Percentiles rank a stretch among this genome's conserved stretches.
Conservation (phyloP, 1,284 basidiomycete species). For the Chiua sp. region DNA sequence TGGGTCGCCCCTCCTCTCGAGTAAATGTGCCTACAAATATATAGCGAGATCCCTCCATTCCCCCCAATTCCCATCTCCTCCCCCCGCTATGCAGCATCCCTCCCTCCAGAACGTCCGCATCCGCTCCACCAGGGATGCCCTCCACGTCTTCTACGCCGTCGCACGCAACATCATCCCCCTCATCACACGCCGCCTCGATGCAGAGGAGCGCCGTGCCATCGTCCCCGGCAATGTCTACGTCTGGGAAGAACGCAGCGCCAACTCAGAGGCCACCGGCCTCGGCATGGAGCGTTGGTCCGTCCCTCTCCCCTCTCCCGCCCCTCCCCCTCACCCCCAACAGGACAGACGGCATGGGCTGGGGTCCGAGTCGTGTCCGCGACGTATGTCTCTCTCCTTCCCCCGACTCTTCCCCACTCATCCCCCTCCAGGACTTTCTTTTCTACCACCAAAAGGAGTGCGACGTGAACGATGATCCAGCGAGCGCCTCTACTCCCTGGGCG, state of each 20-base stretch:
- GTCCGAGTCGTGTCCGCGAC: slow-evolving; percentile 78
- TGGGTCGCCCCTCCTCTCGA: slow-evolving; percentile 21
- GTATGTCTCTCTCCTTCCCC: slow-evolving; percentile 44
- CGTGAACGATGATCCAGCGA: slow-evolving; percentile 62
- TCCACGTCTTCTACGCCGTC: slow-evolving; percentile 79
- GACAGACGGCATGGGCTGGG: slow-evolving; percentile 86
- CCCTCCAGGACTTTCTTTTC: slow-evolving; percentile 73
- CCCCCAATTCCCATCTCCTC: slow-evolving; percentile 13
- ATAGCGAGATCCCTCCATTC: slow-evolving; percentile 23
- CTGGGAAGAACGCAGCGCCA: slow-evolving; percentile 83
- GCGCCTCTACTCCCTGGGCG: slow-evolving; percentile 75
- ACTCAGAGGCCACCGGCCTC: slow-evolving; percentile 76
- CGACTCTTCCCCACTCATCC: slow-evolving; percentile 14
- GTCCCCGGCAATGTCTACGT: slow-evolving; percentile 79
- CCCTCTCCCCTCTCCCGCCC: slow-evolving; percentile 1
- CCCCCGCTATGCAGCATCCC: slow-evolving; percentile 62
- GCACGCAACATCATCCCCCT: slow-evolving; percentile 69
- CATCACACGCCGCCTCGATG: slow-evolving; percentile 79
- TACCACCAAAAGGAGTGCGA: slow-evolving; percentile 83
- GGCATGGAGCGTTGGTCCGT: slow-evolving; percentile 82
- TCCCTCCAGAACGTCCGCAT: slow-evolving; percentile 77
- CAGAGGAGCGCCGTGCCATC: slow-evolving; percentile 71
- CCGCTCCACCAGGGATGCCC: slow-evolving; percentile 76
- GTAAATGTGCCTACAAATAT: slow-evolving; percentile 25
- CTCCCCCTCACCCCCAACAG: slow-evolving; percentile 39